Evolutionary conservation across 306 rosid species (phyloP), one percentile per base, ranked within the genome.

Genomic region (Trifolium fragiferum): DNA sequence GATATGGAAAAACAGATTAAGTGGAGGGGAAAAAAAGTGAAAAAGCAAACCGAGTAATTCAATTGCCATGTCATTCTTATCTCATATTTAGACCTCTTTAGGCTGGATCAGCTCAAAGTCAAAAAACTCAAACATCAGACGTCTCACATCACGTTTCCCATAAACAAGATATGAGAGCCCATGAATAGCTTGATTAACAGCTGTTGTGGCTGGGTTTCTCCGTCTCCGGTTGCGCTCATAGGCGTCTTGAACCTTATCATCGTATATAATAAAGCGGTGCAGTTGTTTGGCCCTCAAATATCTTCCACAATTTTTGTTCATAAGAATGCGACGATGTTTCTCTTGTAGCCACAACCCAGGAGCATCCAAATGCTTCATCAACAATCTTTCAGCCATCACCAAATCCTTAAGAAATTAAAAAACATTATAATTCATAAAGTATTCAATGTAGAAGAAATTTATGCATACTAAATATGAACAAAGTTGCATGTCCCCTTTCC

Each of bases 361-460:
- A 61, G 99, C 99, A 78, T 94, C 99, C 80, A 94, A 86, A 82
- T 94, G 98, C 83, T 92, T 94, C 93, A 89, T 92, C 88, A 94
- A 79, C 87, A 94, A 80, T 82, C 93, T 90, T 79, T 94, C 98
- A 2, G 96, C 99, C 99, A 90, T 87, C 70, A 86, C 97, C 76
- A 94, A 87, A 82, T 93, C 98, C 98, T 91, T 68, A 14, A 63
- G 64, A 68, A 76, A 72, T 65, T 7, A 14, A 58, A 58, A 30
- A 82, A 72, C 30, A 32, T 12, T 6, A 13, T 41, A 30, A n/a
- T 1, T 77, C 25, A 62, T 60, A 47, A 16, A 18, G 16, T 63
- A 40, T 58, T 75, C 67, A 38, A 76, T 16, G 25, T 27, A 61
- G 47, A 77, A 50, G n/a, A 47, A 43, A 74, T 33, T 5, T 50